Evolutionary conservation across 257 asterid genomes (phyloP).

Genomic region (Lantana camara): DNA sequence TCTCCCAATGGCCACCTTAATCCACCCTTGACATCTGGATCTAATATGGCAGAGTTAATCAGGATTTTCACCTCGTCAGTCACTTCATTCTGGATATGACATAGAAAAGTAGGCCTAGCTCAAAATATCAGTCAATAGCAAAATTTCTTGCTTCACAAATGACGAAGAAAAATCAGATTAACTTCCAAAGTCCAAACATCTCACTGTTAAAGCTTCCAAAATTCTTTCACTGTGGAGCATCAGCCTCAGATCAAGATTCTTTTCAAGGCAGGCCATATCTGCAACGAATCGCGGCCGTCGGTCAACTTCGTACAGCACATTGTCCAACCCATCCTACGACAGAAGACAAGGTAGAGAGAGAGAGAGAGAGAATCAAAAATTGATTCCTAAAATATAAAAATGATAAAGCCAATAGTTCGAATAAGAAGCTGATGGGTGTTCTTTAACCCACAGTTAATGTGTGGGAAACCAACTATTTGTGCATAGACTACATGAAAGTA

Average conservation of each 20-base stretch:
- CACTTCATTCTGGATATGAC: constrained; percentile 48
- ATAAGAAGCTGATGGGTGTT: background rate
- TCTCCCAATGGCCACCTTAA: no score
- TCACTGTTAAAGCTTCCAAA: no score
- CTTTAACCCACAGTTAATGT: no score
- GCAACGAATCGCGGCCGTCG: constrained; percentile 50
- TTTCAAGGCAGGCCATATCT: constrained; percentile 51
- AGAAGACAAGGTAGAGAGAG: background rate
- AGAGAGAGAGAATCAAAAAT: background rate
- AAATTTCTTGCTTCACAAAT: no score
- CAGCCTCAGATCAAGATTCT: no score
- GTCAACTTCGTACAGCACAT: no score
- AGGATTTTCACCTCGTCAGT: constrained; percentile 34
- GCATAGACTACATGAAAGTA: background rate
- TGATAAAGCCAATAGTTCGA: background rate
- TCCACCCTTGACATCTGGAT: no score
- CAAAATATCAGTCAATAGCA: no score
- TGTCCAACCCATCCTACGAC: constrained; percentile 46
- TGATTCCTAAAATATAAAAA: background rate
- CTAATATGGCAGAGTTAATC: constrained; percentile 42
- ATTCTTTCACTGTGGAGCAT: no score
- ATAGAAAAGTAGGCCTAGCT: no score
- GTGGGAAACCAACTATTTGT: background rate
- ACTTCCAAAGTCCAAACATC: no score
- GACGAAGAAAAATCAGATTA: no score